Percentiles rank a stretch among this genome's conserved stretches.
Evolutionary conservation across 1,284 basidiomycete species (phyloP).

Genomic region (Tetrapyrgos nigripes): DNA sequence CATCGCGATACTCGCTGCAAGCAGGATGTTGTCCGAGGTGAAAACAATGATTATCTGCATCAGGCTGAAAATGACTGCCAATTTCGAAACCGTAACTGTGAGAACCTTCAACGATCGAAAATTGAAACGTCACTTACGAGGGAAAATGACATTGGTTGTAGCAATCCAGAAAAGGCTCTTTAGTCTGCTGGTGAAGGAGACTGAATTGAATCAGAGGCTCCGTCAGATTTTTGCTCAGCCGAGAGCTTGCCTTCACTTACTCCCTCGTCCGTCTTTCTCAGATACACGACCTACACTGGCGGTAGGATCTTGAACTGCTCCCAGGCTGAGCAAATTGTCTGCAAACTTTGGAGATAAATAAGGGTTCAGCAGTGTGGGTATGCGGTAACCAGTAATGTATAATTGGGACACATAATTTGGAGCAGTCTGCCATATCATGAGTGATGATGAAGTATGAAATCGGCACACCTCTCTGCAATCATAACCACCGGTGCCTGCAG

Average conservation of each 20-base stretch:
- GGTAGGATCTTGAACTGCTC: no score
- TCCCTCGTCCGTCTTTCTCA: background rate
- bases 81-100: background rate
- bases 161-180: conserved; percentile 17
- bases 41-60: background rate
- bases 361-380: no score
- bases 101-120: background rate
- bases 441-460: conserved; percentile 7
- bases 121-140: conserved; percentile 1
- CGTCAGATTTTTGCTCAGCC: background rate
- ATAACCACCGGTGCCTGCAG: conserved; percentile 41
- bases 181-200: conserved; percentile 3
- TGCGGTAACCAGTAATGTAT: background rate
- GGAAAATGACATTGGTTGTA: conserved; percentile 17
- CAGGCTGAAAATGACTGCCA: background rate
- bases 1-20: conserved; percentile 1
- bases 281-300: background rate
- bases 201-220: background rate
- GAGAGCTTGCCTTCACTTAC: background rate
- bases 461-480: conserved; percentile 43
- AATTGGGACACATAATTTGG: background rate
- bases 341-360: no score
- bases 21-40: background rate
- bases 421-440: background rate
- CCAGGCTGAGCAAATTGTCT: background rate